These are phyloP conservation scores for Ambispora gerdemannii DNA, from an alignment of 192 early-diverging fungal genomes.

Conservation along the genomic window DNA sequence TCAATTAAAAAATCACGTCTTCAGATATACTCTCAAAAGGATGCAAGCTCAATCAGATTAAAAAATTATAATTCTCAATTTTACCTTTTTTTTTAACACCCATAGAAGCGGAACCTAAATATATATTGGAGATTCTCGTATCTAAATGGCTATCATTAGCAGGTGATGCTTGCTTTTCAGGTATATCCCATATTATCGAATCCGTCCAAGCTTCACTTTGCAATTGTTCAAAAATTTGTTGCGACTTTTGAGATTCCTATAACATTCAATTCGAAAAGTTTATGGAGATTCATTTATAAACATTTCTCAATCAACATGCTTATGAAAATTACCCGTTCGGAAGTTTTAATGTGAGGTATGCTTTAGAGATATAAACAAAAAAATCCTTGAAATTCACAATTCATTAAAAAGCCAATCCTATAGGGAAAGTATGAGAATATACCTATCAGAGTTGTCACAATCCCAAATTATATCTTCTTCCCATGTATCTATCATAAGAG, in stretches of 20 bases:
- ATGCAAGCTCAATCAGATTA: not conserved
- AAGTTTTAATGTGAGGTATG: not conserved
- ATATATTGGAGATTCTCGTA: constrained; percentile 73
- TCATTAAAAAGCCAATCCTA: constrained; percentile 1
- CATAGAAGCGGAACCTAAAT: constrained; percentile 61
- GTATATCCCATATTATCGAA: constrained; percentile 78
- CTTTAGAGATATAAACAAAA: not conserved
- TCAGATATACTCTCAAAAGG: not conserved
- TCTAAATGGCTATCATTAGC: constrained; percentile 56
- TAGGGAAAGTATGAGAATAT: no score
- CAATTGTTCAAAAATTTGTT: constrained; percentile 39
- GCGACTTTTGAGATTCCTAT: not conserved
- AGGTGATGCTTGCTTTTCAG: constrained; percentile 51
- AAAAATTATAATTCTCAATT: not conserved
- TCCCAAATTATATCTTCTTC: constrained; percentile 83
- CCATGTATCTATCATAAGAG: constrained; percentile 79
- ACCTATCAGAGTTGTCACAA: constrained; percentile 35
- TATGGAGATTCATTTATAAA: not conserved
- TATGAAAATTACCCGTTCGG: not conserved
- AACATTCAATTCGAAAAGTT: not conserved
- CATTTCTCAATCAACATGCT: not conserved
- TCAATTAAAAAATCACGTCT: not conserved
- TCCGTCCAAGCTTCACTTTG: constrained; percentile 70
- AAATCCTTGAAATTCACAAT: not conserved
- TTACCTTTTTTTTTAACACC: constrained; percentile 36